Evolutionary conservation across 179 eudicot genomes (phyloP).

Genomic region (Actinidia polygama): DNA sequence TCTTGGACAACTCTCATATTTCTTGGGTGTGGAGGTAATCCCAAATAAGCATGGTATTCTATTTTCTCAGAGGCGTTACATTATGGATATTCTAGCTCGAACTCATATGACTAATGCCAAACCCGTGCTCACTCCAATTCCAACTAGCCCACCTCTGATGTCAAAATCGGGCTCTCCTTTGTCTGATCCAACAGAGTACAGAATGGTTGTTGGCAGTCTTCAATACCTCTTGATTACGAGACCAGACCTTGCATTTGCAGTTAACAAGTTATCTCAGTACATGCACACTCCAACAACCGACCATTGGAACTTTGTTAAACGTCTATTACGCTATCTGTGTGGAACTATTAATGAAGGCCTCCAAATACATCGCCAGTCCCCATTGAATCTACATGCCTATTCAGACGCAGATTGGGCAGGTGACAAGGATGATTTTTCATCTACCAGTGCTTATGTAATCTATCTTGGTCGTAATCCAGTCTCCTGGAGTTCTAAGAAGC

Average conservation of each 20-base stretch:
- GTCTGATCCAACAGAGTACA: not conserved
- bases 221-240: not conserved
- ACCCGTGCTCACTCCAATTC: not conserved
- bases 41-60: not conserved
- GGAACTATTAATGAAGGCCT: no score
- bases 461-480: not conserved
- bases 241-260: not conserved
- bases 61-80: not conserved
- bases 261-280: not conserved
- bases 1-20: not conserved
- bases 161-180: not conserved
- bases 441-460: not conserved
- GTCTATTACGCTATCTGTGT: not conserved
- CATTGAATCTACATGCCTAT: no score
- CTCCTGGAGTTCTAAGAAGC: not conserved
- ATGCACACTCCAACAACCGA: not conserved
- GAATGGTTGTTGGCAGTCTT: not conserved
- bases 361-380: no score
- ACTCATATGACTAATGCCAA: not conserved
- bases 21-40: not conserved
- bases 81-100: not conserved
- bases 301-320: not conserved
- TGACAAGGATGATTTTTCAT: not conserved
- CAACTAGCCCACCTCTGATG: not conserved
- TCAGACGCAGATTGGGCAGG: not conserved